phyloP scores from a whole-genome alignment of 768 basidiomycete genomes.

The Lyophyllum atratum region DNA sequence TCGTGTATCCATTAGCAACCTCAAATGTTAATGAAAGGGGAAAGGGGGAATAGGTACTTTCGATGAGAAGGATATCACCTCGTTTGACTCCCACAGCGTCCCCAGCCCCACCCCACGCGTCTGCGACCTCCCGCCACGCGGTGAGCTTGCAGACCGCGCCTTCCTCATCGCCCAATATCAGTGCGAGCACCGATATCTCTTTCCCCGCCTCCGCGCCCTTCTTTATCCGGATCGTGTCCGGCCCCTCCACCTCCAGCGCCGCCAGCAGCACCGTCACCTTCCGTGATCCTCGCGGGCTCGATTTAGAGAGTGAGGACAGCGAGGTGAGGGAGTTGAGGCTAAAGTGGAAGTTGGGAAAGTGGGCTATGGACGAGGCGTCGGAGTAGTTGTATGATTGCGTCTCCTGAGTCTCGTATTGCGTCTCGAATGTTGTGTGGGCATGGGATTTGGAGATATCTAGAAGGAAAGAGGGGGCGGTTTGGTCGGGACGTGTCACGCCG shows the following conservation, averaged over 20 bases:
- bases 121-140: slow-evolving; percentile 78
- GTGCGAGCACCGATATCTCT: slow-evolving; percentile 65
- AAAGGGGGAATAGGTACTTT: slow-evolving; percentile 56
- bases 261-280: slow-evolving; percentile 65
- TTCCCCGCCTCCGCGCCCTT: slow-evolving; percentile 71
- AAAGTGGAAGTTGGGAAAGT: slow-evolving; percentile 77
- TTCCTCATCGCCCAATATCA: slow-evolving; percentile 75
- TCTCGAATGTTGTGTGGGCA: slow-evolving; percentile 11
- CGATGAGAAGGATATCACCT: slow-evolving; percentile 72
- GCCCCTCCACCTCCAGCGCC: slow-evolving; percentile 76
- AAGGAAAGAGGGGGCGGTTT: slow-evolving; percentile 27
- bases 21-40: slow-evolving; percentile 6
- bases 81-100: slow-evolving; percentile 51
- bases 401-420: slow-evolving; percentile 41
- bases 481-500: not conserved
- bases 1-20: not conserved
- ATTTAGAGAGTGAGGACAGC: slow-evolving; percentile 39
- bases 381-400: slow-evolving; percentile 58
- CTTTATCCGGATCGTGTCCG: slow-evolving; percentile 66
- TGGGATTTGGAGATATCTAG: slow-evolving; percentile 26
- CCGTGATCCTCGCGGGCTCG: slow-evolving; percentile 37
- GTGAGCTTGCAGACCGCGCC: slow-evolving; percentile 70
- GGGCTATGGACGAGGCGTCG: slow-evolving; percentile 69
- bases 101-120: slow-evolving; percentile 61
- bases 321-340: slow-evolving; percentile 60